phyloP scores from a whole-genome alignment of 257 asterid genomes.

The Fraxinus americana region DNA sequence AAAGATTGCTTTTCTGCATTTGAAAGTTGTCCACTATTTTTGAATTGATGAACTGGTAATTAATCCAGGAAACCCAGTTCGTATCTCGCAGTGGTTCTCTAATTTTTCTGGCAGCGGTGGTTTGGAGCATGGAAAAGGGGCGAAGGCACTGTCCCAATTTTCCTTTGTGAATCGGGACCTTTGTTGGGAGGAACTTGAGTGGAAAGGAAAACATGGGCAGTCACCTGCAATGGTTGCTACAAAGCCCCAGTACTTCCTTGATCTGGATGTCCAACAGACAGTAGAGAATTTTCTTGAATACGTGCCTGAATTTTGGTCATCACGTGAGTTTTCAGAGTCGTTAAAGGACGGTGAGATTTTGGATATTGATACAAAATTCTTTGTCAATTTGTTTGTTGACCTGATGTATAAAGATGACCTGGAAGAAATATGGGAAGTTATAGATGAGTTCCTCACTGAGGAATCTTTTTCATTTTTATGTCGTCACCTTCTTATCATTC shows the following conservation, averaged over 20 bases:
- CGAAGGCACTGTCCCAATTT: slow-evolving; percentile 84
- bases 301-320: slow-evolving; percentile 95
- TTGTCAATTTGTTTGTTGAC: slow-evolving; percentile 62
- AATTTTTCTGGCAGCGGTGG: slow-evolving; percentile 59
- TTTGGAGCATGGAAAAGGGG: slow-evolving; percentile 80
- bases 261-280: slow-evolving; percentile 85
- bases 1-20: background rate
- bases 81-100: slow-evolving; percentile 87
- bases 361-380: slow-evolving; percentile 58
- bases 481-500: slow-evolving; percentile 80
- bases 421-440: slow-evolving; percentile 70
- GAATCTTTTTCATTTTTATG: slow-evolving; percentile 82
- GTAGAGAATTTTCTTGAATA: slow-evolving; percentile 91
- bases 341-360: slow-evolving; percentile 83
- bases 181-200: slow-evolving; percentile 98
- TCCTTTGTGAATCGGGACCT: slow-evolving; percentile 90
- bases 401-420: slow-evolving; percentile 78
- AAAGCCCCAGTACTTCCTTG: slow-evolving; percentile 97
- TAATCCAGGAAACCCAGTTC: slow-evolving; percentile 69
- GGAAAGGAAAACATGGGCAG: slow-evolving; percentile 98
- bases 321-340: slow-evolving; percentile 81
- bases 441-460: slow-evolving; percentile 72
- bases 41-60: slow-evolving; percentile 20
- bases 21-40: slow-evolving; percentile 2
- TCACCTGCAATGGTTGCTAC: slow-evolving; percentile 99